Percentiles rank a stretch among this genome's conserved stretches.
phyloP scores from a whole-genome alignment of 345 rosid genomes.

The Populus simonii region DNA sequence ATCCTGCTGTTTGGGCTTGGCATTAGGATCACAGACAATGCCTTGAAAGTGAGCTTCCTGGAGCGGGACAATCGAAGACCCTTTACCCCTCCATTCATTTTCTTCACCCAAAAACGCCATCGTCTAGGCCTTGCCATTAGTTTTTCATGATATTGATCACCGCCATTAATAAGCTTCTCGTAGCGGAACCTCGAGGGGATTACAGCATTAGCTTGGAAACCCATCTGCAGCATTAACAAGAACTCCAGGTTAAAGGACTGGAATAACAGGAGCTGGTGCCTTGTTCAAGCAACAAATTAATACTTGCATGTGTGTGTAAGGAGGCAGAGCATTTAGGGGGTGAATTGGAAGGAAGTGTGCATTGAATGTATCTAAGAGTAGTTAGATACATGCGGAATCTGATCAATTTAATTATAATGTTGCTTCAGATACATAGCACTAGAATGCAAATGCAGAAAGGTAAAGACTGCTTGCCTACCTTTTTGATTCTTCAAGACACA shows the following conservation, averaged over 20 bases:
- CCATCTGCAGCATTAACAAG: slow-evolving; percentile 20
- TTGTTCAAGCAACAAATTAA: background rate
- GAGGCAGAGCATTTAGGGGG: background rate
- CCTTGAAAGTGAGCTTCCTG: slow-evolving; percentile 50
- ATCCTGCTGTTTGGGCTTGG: slow-evolving; percentile 24
- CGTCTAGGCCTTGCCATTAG: slow-evolving; percentile 24
- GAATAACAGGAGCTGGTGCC: background rate
- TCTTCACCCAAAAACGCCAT: slow-evolving; percentile 39
- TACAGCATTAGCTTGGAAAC: slow-evolving; percentile 3
- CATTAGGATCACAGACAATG: slow-evolving; percentile 27
- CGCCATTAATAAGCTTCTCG: slow-evolving; percentile 33
- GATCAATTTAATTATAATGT: background rate
- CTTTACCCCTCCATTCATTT: slow-evolving; percentile 40
- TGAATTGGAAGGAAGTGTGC: background rate
- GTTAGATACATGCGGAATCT: slow-evolving; percentile 3
- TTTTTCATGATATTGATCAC: slow-evolving; percentile 10
- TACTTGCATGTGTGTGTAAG: background rate
- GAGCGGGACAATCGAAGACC: slow-evolving; percentile 54
- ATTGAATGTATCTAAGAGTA: background rate
- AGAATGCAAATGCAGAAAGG: background rate
- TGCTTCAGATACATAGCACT: background rate
- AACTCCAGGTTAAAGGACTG: background rate
- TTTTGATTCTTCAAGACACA: slow-evolving; percentile 16
- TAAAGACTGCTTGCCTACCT: background rate
- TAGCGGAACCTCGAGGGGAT: slow-evolving; percentile 27